These are phyloP conservation scores for Rugonectria rugulosa DNA, from an alignment of 2,329 filamentous ascomycete genomes.

Conservation along the genomic window DNA sequence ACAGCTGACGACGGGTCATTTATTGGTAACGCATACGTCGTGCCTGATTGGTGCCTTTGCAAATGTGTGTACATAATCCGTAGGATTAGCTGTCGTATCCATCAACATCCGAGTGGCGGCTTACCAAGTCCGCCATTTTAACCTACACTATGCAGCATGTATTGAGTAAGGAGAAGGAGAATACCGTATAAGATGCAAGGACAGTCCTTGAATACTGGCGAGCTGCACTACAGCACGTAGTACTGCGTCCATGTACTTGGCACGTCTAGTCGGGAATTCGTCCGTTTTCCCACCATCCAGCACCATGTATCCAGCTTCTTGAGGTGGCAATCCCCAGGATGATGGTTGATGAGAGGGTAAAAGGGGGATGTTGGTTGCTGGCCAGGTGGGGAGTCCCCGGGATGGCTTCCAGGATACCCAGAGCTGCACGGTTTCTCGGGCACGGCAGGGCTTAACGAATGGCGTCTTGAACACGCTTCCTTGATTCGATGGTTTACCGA, in stretches of 20 bases:
- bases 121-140: background rate
- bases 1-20: no score
- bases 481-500: constrained; percentile 1
- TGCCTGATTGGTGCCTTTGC: background rate
- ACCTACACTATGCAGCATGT: constrained; percentile 3
- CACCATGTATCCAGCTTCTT: no score
- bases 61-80: background rate
- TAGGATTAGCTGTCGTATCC: no score
- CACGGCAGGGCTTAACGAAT: background rate
- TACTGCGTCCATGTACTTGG: no score
- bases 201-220: constrained; percentile 3
- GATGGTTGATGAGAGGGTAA: constrained; percentile 22
- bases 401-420: constrained; percentile 13
- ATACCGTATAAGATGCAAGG: background rate
- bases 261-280: constrained; percentile 3
- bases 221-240: no score
- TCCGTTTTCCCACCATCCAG: background rate
- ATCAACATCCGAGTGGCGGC: background rate
- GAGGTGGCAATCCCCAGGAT: constrained; percentile 17
- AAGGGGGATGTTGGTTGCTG: constrained; percentile 23
- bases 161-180: background rate
- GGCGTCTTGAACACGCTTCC: background rate
- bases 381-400: constrained; percentile 9
- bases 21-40: no score
- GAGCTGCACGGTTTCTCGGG: constrained; percentile 7